A percentile compares a stretch with the other conserved stretches of the same genome.
Evolutionary conservation across 2,329 filamentous ascomycete species (phyloP).

Genomic region (Nannizziopsis barbatae): DNA sequence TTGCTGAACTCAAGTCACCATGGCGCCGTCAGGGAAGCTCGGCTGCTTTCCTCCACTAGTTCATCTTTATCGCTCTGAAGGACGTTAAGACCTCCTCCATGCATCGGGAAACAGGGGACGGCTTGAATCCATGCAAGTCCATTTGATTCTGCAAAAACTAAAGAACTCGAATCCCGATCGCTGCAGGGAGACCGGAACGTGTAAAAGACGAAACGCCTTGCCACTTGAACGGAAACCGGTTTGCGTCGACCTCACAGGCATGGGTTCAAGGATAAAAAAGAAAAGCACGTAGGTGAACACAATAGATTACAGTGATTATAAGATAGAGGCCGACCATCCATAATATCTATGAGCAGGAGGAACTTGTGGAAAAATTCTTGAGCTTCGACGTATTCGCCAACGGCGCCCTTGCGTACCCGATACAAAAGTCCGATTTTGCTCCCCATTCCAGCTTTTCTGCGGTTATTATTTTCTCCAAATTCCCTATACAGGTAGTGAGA

Average conservation of each 20-base stretch:
- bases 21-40: background rate
- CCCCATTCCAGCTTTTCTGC: background rate
- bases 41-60: background rate
- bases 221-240: background rate
- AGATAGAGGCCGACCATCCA: conserved; percentile 1
- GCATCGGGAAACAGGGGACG: background rate
- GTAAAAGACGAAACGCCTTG: background rate
- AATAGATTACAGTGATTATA: background rate
- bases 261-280: too few species aligned
- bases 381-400: too few species aligned
- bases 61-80: background rate
- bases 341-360: conserved; percentile 5
- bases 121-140: conserved; percentile 4
- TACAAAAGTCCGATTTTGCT: background rate
- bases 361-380: too few species aligned
- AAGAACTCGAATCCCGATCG: background rate
- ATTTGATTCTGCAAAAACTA: conserved; percentile 2
- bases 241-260: background rate
- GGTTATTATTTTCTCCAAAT: too few species aligned
- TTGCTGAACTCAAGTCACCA: too few species aligned
- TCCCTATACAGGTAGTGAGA: conserved; percentile 65
- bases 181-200: background rate
- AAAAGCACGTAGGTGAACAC: conserved; percentile 1
- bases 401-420: background rate
- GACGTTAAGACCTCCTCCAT: background rate